phyloP scores from a whole-genome alignment of 768 basidiomycete genomes.

The Amanita exitialis region DNA sequence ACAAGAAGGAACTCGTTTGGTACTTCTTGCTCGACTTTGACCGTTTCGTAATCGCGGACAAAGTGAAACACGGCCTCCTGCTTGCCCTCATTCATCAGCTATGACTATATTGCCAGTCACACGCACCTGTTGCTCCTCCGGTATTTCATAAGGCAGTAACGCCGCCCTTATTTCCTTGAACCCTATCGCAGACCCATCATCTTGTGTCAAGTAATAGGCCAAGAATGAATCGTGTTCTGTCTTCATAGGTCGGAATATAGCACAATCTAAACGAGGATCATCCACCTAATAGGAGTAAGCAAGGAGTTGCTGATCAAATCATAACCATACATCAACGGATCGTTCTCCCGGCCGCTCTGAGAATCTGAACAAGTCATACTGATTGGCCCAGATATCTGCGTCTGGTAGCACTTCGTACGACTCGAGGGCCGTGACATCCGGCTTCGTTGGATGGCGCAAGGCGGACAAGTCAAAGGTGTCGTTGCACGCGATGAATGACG shows the following conservation, averaged over 20 bases:
- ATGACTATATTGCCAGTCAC: background rate
- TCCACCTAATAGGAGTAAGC: slow-evolving; percentile 35
- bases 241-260: slow-evolving; percentile 80
- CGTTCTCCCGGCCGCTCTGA: slow-evolving; percentile 81
- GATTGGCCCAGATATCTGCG: slow-evolving; percentile 80
- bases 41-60: slow-evolving; percentile 78
- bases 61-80: slow-evolving; percentile 68
- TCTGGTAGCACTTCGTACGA: slow-evolving; percentile 81
- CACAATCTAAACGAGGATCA: slow-evolving; percentile 77
- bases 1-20: slow-evolving; percentile 78
- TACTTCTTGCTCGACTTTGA: slow-evolving; percentile 81
- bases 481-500: slow-evolving; percentile 58
- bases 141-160: slow-evolving; percentile 31
- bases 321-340: slow-evolving; percentile 44
- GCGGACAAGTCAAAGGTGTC: slow-evolving; percentile 46
- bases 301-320: background rate
- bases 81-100: background rate
- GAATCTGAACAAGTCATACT: slow-evolving; percentile 81
- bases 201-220: slow-evolving; percentile 72
- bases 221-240: slow-evolving; percentile 84
- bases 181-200: slow-evolving; percentile 57
- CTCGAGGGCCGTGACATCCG: slow-evolving; percentile 63
- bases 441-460: slow-evolving; percentile 74
- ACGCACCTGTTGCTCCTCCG: slow-evolving; percentile 47
- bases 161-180: slow-evolving; percentile 51